Evolutionary conservation across 495 filamentous ascomycete genomes (phyloP), one percentile per base, ranked within the genome.

Genomic region (Aspergillus leporis): DNA sequence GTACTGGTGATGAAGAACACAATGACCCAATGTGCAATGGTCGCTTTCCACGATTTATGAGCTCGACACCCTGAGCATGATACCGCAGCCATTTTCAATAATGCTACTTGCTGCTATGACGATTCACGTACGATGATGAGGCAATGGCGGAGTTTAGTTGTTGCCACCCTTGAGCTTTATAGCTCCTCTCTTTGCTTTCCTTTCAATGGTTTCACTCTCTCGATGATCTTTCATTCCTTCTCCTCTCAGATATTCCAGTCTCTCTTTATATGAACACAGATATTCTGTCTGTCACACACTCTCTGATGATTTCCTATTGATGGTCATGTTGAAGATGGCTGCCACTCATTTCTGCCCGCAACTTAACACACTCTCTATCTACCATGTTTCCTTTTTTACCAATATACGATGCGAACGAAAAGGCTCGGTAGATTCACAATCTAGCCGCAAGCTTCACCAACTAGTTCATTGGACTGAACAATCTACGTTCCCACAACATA

Each of bases 1-100:
- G 53, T 13, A 21, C 18, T 28, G 53, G 40, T 23, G 38, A 53
- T 3, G 19, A 22, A 38, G 18, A 53, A 53, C 34, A 32, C 31
- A 31, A 18, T 25, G 23, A 28, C 49, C 12, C 19, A 21, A 51
- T 25, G 30, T 41, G 30, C 51, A 3, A 36, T n/a, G 32, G 51
- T 53, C 10, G 30, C 21, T 53, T 22, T 41, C 51, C 32, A 53
- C 38, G 53, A 55, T 22, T 55, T 56, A 56, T 56, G 54, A 56
- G 36, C 43, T 38, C 36, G 25, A 19, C 43, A 23, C 19, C 9
- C 31, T 34, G 54, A 18, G 43, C 30, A 48, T n/a, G 25, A 21
- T 19, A 49, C 43, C 46, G 5, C 28, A n/a, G 19, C 43, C 18
- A 34, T 38, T 31, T 32, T 16, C 28, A 19, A 8, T 32, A 19